Conservation (phyloP, 306 rosid species). For the Abrus pulchellus region DNA sequence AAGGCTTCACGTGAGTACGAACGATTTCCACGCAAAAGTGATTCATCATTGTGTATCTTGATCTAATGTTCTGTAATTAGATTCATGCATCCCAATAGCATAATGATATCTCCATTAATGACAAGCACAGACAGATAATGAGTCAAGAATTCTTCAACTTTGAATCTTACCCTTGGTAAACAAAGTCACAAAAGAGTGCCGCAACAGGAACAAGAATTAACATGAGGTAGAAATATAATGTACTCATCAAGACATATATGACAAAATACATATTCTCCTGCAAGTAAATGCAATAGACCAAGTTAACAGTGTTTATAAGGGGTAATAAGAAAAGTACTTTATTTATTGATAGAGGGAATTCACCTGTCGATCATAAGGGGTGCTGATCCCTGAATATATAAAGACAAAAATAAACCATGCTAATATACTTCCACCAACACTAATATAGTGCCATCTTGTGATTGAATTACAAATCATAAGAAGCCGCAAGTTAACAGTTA, state of each 20-base stretch:
- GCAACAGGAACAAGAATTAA: slow-evolving; percentile 77
- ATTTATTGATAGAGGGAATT: slow-evolving; percentile 26
- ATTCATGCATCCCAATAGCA: slow-evolving; percentile 4
- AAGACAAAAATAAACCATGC: slow-evolving; percentile 85
- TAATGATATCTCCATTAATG: slow-evolving; percentile 20
- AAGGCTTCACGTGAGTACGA: not conserved
- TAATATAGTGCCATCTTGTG: slow-evolving; percentile 86
- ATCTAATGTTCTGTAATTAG: not conserved
- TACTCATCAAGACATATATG: slow-evolving; percentile 87
- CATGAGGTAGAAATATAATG: slow-evolving; percentile 76
- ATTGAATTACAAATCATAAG: slow-evolving; percentile 84
- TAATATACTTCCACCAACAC: slow-evolving; percentile 90
- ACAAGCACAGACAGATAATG: slow-evolving; percentile 5
- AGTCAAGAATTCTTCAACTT: slow-evolving; percentile 8
- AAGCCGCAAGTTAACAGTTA: slow-evolving; percentile 85
- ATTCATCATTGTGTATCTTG: slow-evolving; percentile 4
- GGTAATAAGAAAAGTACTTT: not conserved
- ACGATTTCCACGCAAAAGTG: slow-evolving; percentile 9
- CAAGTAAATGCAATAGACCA: slow-evolving; percentile 46
- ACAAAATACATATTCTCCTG: slow-evolving; percentile 86
- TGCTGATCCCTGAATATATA: slow-evolving; percentile 69
- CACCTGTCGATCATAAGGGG: slow-evolving; percentile 74
- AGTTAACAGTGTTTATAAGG: not conserved
- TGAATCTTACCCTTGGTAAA: slow-evolving; percentile 80
- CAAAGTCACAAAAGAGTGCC: slow-evolving; percentile 83